These are phyloP conservation scores for Acidomyces sp. DNA, from an alignment of 495 filamentous ascomycete genomes.

Conservation along the genomic window DNA sequence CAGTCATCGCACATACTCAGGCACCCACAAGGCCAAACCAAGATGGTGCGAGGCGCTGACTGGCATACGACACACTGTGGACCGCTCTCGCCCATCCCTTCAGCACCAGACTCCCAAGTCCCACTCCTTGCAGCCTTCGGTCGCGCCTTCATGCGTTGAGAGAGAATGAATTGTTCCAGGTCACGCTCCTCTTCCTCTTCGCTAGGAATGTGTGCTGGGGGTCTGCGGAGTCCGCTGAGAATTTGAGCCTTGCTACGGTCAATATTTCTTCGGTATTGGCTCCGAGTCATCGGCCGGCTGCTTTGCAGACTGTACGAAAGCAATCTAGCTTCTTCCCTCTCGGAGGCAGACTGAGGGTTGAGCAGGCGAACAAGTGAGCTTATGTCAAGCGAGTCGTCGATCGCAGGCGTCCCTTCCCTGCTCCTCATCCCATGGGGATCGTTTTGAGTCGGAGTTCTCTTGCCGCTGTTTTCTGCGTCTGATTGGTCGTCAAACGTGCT, in stretches of 20 bases:
- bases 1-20: slow-evolving; percentile 91
- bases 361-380: slow-evolving; percentile 66
- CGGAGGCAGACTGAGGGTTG: slow-evolving; percentile 62
- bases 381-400: slow-evolving; percentile 50
- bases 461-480: slow-evolving; percentile 40
- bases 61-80: slow-evolving; percentile 93
- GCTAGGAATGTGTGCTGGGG: slow-evolving; percentile 12
- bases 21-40: slow-evolving; percentile 94
- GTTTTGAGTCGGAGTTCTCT: slow-evolving; percentile 61
- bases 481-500: slow-evolving; percentile 31
- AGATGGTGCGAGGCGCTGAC: slow-evolving; percentile 67
- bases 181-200: slow-evolving; percentile 64
- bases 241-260: slow-evolving; percentile 54
- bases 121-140: slow-evolving; percentile 15
- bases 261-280: slow-evolving; percentile 52
- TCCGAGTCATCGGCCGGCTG: slow-evolving; percentile 64
- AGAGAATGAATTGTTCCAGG: slow-evolving; percentile 69
- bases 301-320: slow-evolving; percentile 67
- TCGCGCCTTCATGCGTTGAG: slow-evolving; percentile 23
- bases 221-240: slow-evolving; percentile 33
- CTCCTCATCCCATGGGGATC: slow-evolving; percentile 27
- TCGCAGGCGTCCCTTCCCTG: slow-evolving; percentile 37
- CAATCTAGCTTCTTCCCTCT: slow-evolving; percentile 65
- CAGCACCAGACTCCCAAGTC: slow-evolving; percentile 54
- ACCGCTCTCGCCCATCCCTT: slow-evolving; percentile 57